Evolutionary conservation across 2,329 filamentous ascomycete species (phyloP), one percentile per base, ranked within the genome.

Genomic region (Trichoderma lentiforme): DNA sequence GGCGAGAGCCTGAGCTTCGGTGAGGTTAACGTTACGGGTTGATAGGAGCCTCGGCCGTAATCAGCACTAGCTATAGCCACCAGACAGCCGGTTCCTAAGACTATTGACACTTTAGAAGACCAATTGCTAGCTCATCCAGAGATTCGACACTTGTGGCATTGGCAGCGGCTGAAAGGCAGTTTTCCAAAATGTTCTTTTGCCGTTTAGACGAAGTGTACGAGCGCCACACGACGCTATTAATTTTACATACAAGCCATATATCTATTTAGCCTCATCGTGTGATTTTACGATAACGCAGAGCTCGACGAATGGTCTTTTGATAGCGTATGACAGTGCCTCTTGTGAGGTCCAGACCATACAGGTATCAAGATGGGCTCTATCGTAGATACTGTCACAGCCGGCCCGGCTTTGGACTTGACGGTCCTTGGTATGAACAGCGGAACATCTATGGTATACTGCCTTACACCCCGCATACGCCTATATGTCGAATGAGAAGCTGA

Each of bases 371-470:
- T 70, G 67, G 67, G 67, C 30, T 70, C 67, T 62, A 47, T 58
- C 18, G 36, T 32, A 26, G 21, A 43, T 32, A 28, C 53, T 47
- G 47, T 3, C 4, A 34, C 32, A 3, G 28, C 57, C 57, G 57
- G 57, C 8, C 60, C 24, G 24, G 32, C 26, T 11, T 47, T 73
- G 64, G 71, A 73, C 47, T 53, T 73, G 58, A 69, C 64, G 4
- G 72, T 73, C 28, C 34, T 73, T 32, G 72, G 72, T 14, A 28
- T 73, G 56, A 73, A 72, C 57, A 72, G 72, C 58, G 72, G 72
- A 39, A 73, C 71, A 8, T 70, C 72, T 14, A 72, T 73, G 72
- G 72, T 71, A 68, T 24, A 32, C 21, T 43, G 14, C 18, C 12
- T 34, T 32, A 21, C 14, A 30, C 12, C 34, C 7, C 28, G 4